A percentile compares a stretch with the other conserved stretches of the same genome.
These are phyloP conservation scores for Diaporthe helianthi DNA, from an alignment of 2,329 filamentous ascomycete species.

Conservation along the genomic window DNA sequence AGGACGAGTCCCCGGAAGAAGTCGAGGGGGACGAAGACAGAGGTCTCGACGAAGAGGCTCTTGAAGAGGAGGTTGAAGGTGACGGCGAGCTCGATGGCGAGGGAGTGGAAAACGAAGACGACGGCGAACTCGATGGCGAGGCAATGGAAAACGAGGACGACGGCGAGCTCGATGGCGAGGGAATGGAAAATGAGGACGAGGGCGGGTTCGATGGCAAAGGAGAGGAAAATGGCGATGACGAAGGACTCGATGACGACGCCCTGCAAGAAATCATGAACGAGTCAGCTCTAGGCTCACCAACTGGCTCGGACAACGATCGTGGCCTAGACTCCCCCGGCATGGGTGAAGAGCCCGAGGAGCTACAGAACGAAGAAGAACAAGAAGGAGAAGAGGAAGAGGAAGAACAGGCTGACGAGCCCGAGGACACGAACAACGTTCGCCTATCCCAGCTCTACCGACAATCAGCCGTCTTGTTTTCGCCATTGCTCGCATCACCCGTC, in stretches of 20 bases:
- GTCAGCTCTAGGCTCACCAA: slow-evolving; percentile 20
- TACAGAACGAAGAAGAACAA: not conserved
- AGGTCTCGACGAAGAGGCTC: not conserved
- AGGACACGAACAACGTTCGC: slow-evolving; percentile 5
- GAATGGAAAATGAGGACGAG: not conserved
- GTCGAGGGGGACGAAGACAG: not conserved
- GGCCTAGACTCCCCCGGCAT: not conserved
- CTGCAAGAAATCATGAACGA: slow-evolving; percentile 6
- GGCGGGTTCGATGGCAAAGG: not conserved
- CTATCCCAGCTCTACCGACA: slow-evolving; percentile 26
- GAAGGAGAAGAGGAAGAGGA: not conserved
- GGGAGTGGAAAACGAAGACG: not conserved
- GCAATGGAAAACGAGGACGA: not conserved
- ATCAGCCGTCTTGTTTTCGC: slow-evolving; percentile 1
- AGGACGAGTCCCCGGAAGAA: not conserved
- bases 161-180: not conserved
- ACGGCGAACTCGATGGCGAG: not conserved
- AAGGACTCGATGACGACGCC: not conserved
- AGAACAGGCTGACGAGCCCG: not conserved
- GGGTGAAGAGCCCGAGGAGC: not conserved
- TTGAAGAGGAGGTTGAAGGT: not conserved
- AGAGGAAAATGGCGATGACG: not conserved
- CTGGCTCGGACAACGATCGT: slow-evolving; percentile 12
- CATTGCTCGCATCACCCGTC: slow-evolving; percentile 1
- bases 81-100: not conserved